Percentiles rank a stretch among this genome's conserved stretches.
phyloP scores from a whole-genome alignment of 2,329 filamentous ascomycete genomes.

The Cyphellophora attinorum region DNA sequence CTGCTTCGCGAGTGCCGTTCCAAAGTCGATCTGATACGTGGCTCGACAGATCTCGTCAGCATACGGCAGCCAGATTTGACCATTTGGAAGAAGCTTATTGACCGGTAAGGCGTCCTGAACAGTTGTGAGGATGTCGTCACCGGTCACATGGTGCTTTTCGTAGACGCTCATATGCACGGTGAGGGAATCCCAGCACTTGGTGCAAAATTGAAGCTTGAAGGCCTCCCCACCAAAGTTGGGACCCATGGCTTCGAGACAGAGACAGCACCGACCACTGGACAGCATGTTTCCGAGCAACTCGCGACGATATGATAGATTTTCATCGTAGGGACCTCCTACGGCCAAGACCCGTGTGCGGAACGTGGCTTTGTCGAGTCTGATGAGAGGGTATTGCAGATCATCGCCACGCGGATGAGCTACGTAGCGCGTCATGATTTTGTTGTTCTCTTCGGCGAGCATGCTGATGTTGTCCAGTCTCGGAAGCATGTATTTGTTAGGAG shows the following conservation, averaged over 20 bases:
- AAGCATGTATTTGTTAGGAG: background rate
- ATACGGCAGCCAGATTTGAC: constrained; percentile 1
- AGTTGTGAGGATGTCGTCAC: no score
- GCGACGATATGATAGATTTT: background rate
- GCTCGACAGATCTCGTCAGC: constrained; percentile 1
- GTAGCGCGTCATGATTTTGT: background rate
- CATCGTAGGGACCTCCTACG: constrained; percentile 1
- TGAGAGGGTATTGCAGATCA: background rate
- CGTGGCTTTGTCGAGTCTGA: background rate
- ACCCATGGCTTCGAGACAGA: constrained; percentile 1
- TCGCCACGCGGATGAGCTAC: no score
- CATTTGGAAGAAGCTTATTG: background rate
- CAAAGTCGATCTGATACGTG: background rate
- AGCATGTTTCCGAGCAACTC: constrained; percentile 1
- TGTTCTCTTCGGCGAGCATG: background rate
- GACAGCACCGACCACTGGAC: background rate
- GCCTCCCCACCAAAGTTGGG: no score
- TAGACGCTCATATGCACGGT: background rate
- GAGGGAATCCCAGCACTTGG: background rate
- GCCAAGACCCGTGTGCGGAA: background rate
- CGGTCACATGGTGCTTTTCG: no score
- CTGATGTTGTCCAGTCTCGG: background rate
- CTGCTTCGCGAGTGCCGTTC: background rate
- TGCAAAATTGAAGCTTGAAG: constrained; percentile 1
- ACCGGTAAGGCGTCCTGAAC: background rate